A percentile compares a stretch with the other conserved stretches of the same genome.
Evolutionary conservation across 2,329 filamentous ascomycete genomes (phyloP).

Genomic region (Ceratocystiopsis minuta): DNA sequence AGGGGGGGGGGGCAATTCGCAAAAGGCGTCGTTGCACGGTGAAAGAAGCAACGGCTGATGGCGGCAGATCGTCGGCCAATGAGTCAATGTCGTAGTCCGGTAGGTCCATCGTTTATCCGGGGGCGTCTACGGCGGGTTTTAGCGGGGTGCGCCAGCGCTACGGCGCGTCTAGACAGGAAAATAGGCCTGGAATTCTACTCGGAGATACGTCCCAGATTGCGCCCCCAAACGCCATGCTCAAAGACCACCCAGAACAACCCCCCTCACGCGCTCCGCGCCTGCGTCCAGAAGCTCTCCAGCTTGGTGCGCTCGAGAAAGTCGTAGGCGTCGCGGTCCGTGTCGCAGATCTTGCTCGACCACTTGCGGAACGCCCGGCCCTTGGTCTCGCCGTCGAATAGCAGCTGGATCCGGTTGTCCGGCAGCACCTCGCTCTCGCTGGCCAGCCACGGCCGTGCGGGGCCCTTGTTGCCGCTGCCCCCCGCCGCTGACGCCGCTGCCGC

Average conservation of each 20-base stretch:
- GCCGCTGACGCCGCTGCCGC: constrained; percentile 13
- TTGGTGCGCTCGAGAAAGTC: constrained; percentile 63
- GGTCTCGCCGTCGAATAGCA: constrained; percentile 84
- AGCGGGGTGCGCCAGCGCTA: no score
- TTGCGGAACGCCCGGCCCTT: constrained; percentile 67
- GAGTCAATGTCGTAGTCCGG: no score
- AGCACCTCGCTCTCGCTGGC: constrained; percentile 68
- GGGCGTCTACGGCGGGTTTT: no score
- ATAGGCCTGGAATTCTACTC: no score
- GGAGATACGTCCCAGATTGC: no score
- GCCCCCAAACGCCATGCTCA: not conserved
- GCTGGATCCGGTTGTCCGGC: constrained; percentile 58
- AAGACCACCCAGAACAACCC: no score
- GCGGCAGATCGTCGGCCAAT: no score
- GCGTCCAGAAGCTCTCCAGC: constrained; percentile 89
- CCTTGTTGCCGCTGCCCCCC: constrained; percentile 40
- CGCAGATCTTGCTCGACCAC: constrained; percentile 80
- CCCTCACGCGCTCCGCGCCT: constrained; percentile 42
- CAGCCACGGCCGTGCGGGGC: constrained; percentile 55
- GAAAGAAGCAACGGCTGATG: no score
- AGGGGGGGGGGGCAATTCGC: no score
- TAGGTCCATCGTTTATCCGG: no score
- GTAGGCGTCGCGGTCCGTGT: constrained; percentile 76
- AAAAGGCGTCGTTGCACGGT: no score
- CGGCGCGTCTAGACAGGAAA: no score